Conservation (phyloP, 495 filamentous ascomycete genomes). For the Emericellopsis terricola region DNA sequence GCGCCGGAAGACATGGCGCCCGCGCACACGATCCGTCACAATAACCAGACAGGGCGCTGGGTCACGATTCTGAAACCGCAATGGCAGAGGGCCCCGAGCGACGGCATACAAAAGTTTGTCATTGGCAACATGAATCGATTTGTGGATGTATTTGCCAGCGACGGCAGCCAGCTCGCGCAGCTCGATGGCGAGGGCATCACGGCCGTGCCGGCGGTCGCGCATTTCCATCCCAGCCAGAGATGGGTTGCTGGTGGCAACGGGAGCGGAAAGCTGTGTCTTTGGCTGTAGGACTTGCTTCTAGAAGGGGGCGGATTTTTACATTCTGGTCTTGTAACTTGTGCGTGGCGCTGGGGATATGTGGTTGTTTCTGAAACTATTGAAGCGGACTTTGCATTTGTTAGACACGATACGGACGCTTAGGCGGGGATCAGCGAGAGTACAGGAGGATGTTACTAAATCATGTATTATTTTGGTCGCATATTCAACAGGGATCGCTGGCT, state of each 20-base stretch:
- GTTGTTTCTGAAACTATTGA: too few relatives aligned
- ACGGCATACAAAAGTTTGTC: constrained; percentile 66
- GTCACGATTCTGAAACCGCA: constrained; percentile 71
- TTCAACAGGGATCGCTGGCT: too few relatives aligned
- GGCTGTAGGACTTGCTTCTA: constrained; percentile 39
- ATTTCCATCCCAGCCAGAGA: constrained; percentile 71
- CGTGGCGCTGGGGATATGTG: too few relatives aligned
- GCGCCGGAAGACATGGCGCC: constrained; percentile 48
- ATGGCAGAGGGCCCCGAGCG: constrained; percentile 68
- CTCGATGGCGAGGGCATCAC: constrained; percentile 77
- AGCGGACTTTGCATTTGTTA: too few relatives aligned
- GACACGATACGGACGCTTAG: too few relatives aligned
- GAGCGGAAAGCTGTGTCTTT: constrained; percentile 82
- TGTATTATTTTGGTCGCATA: too few relatives aligned
- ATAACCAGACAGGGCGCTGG: constrained; percentile 84
- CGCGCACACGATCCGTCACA: constrained; percentile 53
- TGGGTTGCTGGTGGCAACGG: constrained; percentile 89
- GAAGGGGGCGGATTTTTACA: too few relatives aligned
- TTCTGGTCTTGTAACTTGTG: not conserved
- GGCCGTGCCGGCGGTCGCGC: constrained; percentile 81
- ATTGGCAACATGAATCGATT: constrained; percentile 98
- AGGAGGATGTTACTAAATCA: too few relatives aligned
- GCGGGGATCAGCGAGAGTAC: too few relatives aligned
- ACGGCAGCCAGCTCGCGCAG: constrained; percentile 81
- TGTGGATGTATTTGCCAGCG: constrained; percentile 67